Percentiles rank a stretch among this genome's conserved stretches.
Conservation (phyloP, 2,329 filamentous ascomycete genomes). For the Aureobasidium sp. region DNA sequence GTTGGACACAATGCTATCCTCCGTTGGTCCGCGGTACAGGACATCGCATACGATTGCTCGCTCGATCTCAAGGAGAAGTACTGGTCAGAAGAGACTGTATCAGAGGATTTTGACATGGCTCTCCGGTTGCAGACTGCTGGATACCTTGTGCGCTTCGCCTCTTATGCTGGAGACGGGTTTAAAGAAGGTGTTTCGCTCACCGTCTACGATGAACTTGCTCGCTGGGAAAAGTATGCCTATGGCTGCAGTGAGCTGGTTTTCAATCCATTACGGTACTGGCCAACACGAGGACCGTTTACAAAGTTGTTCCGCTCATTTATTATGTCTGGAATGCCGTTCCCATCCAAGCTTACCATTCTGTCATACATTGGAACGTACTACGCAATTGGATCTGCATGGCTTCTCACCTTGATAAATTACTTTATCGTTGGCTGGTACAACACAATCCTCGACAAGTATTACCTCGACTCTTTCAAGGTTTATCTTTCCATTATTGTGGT, state of each 20-base stretch:
- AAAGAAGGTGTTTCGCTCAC: slow-evolving; percentile 78
- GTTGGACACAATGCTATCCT: slow-evolving; percentile 75
- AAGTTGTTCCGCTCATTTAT: slow-evolving; percentile 69
- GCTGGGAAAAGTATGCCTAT: too few relatives aligned
- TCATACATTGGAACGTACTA: slow-evolving; percentile 77
- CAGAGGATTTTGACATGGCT: too few relatives aligned
- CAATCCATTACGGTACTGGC: slow-evolving; percentile 66
- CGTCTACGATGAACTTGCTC: slow-evolving; percentile 73
- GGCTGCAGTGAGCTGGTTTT: slow-evolving; percentile 75
- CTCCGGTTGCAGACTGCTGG: slow-evolving; percentile 64
- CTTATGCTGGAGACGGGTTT: slow-evolving; percentile 68
- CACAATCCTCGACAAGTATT: slow-evolving; percentile 71
- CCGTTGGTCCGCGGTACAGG: slow-evolving; percentile 66
- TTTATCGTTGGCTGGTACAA: slow-evolving; percentile 71
- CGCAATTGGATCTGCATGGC: slow-evolving; percentile 67
- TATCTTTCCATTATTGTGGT: slow-evolving; percentile 75
- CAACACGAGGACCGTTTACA: slow-evolving; percentile 66
- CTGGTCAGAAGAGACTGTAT: slow-evolving; percentile 74
- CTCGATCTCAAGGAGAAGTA: slow-evolving; percentile 65
- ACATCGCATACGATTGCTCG: slow-evolving; percentile 61
- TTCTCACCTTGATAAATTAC: slow-evolving; percentile 65
- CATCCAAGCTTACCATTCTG: slow-evolving; percentile 66
- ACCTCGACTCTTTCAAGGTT: slow-evolving; percentile 68
- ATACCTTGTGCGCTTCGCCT: slow-evolving; percentile 64
- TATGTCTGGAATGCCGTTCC: slow-evolving; percentile 63